A percentile compares a stretch with the other conserved stretches of the same genome.
Conservation (phyloP, 176 grass and related monocot species). For the Phyllostachys edulis region DNA sequence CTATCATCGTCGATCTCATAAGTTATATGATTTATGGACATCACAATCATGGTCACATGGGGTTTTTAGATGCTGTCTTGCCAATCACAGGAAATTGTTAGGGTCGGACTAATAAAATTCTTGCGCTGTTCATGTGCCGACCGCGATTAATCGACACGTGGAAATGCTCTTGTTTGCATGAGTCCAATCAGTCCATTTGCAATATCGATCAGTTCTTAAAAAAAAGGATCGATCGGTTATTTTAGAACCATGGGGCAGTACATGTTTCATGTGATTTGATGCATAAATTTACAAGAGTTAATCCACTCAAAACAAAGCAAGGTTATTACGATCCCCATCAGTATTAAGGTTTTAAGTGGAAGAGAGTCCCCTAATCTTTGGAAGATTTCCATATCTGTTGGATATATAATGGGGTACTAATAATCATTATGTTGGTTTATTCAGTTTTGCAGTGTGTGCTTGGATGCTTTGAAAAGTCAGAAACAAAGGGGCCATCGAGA, state of each 20-base stretch:
- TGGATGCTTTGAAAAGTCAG: too few relatives aligned
- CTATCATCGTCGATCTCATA: neutral
- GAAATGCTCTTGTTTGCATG: neutral
- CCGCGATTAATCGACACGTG: conserved; percentile 14
- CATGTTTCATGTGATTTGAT: neutral
- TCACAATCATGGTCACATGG: conserved; percentile 34
- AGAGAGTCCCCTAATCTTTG: too few relatives aligned
- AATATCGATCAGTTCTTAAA: neutral
- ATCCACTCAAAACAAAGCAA: neutral
- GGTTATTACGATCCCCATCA: neutral
- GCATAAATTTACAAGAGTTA: neutral
- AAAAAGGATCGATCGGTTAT: neutral
- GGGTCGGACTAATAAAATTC: neutral
- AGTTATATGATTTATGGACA: neutral
- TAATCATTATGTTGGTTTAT: too few relatives aligned
- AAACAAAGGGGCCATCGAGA: too few relatives aligned
- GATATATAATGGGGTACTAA: too few relatives aligned
- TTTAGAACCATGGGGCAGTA: neutral
- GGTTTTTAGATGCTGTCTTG: conserved; percentile 33
- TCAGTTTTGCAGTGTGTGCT: too few relatives aligned
- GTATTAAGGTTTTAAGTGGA: too few relatives aligned
- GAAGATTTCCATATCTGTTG: too few relatives aligned
- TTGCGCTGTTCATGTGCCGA: neutral
- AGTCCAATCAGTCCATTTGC: conserved; percentile 13
- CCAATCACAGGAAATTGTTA: conserved; percentile 3